Percentiles rank a stretch among this genome's conserved stretches.
Conservation (phyloP, 169 alveolate genomes). For the Plasmodium gonderi region DNA sequence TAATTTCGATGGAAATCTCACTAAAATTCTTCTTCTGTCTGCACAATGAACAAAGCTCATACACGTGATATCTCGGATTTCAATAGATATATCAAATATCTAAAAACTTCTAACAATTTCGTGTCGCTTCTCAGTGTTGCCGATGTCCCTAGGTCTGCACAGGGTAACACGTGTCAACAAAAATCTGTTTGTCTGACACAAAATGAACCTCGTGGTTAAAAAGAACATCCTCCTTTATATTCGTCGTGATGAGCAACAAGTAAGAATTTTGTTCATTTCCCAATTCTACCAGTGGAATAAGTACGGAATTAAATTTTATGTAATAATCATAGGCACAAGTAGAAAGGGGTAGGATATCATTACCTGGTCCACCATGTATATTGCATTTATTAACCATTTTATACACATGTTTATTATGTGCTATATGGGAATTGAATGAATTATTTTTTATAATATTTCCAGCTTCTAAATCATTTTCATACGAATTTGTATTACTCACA, state of each 20-base stretch:
- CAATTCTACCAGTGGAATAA: conserved; percentile 56
- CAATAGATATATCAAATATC: no score
- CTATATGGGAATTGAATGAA: conserved; percentile 15
- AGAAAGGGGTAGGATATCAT: conserved; percentile 67
- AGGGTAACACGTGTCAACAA: conserved; percentile 25
- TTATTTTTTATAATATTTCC: conserved; percentile 55
- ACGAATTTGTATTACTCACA: background rate
- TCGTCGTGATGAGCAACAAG: conserved; percentile 60
- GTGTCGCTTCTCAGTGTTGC: background rate
- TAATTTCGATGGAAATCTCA: background rate
- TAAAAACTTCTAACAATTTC: no score
- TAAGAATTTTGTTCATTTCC: conserved; percentile 24
- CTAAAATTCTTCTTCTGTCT: background rate
- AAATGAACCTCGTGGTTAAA: conserved; percentile 58
- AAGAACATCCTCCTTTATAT: conserved; percentile 66
- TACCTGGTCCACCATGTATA: conserved; percentile 64
- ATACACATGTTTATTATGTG: conserved; percentile 20
- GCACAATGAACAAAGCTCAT: background rate
- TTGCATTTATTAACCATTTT: conserved; percentile 52
- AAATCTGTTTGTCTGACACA: conserved; percentile 56
- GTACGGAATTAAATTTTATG: conserved; percentile 57
- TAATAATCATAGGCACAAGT: conserved; percentile 74
- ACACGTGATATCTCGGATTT: background rate
- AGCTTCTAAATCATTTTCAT: conserved; percentile 4
- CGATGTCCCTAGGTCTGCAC: background rate